phyloP scores from a whole-genome alignment of 345 rosid species.

The Ceriops zippeliana region DNA sequence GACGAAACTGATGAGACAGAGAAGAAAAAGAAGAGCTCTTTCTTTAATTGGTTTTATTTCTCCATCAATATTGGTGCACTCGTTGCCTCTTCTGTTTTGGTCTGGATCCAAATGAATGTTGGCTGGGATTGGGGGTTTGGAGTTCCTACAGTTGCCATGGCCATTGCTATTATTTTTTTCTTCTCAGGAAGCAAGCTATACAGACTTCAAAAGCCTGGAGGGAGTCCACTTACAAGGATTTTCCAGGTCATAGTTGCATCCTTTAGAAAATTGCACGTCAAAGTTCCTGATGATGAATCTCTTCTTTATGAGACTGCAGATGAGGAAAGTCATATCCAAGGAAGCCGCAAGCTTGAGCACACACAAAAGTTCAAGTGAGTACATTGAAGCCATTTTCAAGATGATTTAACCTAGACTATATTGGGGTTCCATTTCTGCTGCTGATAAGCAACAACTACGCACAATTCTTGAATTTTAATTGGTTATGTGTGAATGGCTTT shows the following conservation, averaged over 20 bases:
- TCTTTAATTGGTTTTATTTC: slow-evolving; percentile 97
- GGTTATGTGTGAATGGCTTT: background rate
- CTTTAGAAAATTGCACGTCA: slow-evolving; percentile 50
- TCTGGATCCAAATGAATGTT: slow-evolving; percentile 95
- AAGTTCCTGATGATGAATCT: slow-evolving; percentile 69
- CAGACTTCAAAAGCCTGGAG: slow-evolving; percentile 81
- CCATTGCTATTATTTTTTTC: slow-evolving; percentile 72
- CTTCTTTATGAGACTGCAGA: slow-evolving; percentile 68
- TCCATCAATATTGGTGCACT: slow-evolving; percentile 88
- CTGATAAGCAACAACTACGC: background rate
- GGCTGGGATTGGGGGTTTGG: slow-evolving; percentile 99
- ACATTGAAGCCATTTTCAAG: background rate
- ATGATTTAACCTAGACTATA: background rate
- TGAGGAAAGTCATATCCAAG: slow-evolving; percentile 59
- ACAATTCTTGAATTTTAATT: background rate
- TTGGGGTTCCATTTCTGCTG: background rate
- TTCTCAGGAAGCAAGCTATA: slow-evolving; percentile 66
- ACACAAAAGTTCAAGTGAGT: slow-evolving; percentile 65
- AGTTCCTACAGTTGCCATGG: slow-evolving; percentile 80
- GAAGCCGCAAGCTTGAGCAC: slow-evolving; percentile 79
- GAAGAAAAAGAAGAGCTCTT: slow-evolving; percentile 75
- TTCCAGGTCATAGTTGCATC: slow-evolving; percentile 81
- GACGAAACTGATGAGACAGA: slow-evolving; percentile 76
- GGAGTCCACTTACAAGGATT: slow-evolving; percentile 85
- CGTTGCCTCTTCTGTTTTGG: slow-evolving; percentile 78